Evolutionary conservation across 257 asterid species (phyloP), one percentile per base, ranked within the genome.

Genomic region (Paulownia fortunei): DNA sequence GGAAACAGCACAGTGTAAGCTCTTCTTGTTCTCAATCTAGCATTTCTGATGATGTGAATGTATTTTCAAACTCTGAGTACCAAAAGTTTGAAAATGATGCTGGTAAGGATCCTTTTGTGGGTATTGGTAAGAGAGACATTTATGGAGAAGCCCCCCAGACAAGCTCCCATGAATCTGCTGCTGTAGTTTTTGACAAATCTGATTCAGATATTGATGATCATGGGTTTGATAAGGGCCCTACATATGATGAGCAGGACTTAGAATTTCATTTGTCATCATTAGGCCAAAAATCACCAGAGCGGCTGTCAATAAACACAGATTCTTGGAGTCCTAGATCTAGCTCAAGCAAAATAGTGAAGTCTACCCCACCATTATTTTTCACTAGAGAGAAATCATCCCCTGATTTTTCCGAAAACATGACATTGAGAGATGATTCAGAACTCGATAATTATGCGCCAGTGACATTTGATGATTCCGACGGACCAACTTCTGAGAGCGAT

Each of bases 391-490:
- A 81, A 80, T 76, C 86, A 4, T 76, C 72, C 71, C 81, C 85
- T 59, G 88, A 80, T 65, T 80, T 83, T 64, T 78, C 92, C 32
- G 92, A 73, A 63, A 85, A 67, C 26, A 55, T 75, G 70, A 67
- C 82, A 51, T 19, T 86, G 13, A 72, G 15, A 58, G 80, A 84
- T 79, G 79, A 76, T 70, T 51, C 89, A 27, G 85, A 79, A 69
- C 77, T 61, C 68, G 87, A 85, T 81, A 63, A 67, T 72, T 65
- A 49, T 44, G 85, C 78, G 79, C 84, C 90, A 32, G 82, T 74
- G 70, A 80, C 80, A 8, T 95, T 86, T 83, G 99, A 93, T 85
- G 91, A 90, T 76, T 86, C 96, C 21, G 92, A 90, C 70, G 88
- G 88, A 52, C 68, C 72, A 73, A 60, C 63, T 83, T 90, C 92